These are phyloP conservation scores for Kickxella alabastrina DNA, from an alignment of 192 early-diverging fungal genomes.

Conservation along the genomic window DNA sequence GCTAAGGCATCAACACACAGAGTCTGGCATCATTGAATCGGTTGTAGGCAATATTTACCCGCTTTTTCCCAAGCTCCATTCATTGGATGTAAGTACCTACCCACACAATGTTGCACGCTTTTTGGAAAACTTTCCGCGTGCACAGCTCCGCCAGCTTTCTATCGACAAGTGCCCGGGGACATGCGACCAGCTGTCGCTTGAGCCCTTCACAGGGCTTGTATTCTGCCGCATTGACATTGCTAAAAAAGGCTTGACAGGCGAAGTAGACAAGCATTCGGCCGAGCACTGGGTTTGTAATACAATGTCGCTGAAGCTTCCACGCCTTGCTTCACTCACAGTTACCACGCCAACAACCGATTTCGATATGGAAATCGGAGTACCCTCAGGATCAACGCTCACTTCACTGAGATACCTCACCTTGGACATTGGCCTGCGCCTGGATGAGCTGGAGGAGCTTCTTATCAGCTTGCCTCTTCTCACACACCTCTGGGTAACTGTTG, in stretches of 20 bases:
- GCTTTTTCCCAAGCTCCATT: constrained; percentile 25
- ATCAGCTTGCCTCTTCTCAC: constrained; percentile 6
- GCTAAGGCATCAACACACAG: neutral
- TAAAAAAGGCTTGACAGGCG: too few species aligned
- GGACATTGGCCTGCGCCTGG: constrained; percentile 12
- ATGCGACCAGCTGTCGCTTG: constrained; percentile 9
- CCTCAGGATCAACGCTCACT: too few species aligned
- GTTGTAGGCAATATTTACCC: neutral
- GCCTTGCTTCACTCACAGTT: too few species aligned
- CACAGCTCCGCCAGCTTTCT: constrained; percentile 17
- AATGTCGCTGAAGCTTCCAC: too few species aligned
- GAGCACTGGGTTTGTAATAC: too few species aligned
- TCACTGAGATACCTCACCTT: too few species aligned
- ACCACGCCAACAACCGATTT: too few species aligned
- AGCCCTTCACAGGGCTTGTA: constrained; percentile 6
- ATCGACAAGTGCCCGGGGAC: constrained; percentile 14
- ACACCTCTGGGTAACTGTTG: constrained; percentile 9
- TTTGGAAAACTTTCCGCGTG: constrained; percentile 36
- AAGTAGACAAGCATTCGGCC: too few species aligned
- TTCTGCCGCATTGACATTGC: constrained; percentile 5
- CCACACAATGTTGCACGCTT: constrained; percentile 23
- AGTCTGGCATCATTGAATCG: neutral
- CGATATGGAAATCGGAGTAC: too few species aligned
- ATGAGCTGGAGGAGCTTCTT: constrained; percentile 29
- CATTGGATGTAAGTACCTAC: constrained; percentile 15